Percentiles rank a stretch among this genome's conserved stretches.
Conservation (phyloP, 257 asterid species). For the Solanum sitiens region DNA sequence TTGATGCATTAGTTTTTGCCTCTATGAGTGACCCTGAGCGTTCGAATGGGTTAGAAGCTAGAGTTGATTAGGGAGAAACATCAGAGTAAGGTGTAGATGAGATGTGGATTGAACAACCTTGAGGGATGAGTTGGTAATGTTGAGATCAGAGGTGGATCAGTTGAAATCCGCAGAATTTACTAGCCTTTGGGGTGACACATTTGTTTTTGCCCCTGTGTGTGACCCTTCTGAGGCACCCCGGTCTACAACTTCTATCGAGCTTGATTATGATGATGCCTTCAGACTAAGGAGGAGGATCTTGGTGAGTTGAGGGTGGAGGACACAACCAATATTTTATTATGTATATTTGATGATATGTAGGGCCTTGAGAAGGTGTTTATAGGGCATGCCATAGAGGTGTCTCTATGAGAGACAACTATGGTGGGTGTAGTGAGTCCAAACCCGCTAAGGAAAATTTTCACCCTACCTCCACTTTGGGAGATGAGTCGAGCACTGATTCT, state of each 20-base stretch:
- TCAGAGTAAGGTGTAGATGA: neutral
- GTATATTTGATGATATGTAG: neutral
- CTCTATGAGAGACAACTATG: neutral
- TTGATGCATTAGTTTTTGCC: too few relatives aligned
- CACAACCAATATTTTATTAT: too few relatives aligned
- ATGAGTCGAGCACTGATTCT: neutral
- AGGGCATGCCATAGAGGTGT: neutral
- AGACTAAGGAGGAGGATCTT: neutral
- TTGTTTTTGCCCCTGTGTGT: neutral
- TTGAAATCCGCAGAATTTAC: neutral
- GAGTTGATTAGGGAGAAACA: neutral
- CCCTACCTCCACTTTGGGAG: neutral
- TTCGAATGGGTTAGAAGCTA: neutral
- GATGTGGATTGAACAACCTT: neutral
- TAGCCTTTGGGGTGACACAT: neutral
- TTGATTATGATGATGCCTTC: neutral
- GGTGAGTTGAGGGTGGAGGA: neutral
- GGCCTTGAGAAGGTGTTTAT: neutral
- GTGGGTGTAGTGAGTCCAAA: neutral
- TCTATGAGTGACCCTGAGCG: neutral
- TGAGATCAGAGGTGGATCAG: neutral
- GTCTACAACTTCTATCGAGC: neutral
- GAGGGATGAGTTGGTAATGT: neutral
- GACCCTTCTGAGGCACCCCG: neutral
- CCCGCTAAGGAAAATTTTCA: neutral